Evolutionary conservation across 2,329 filamentous ascomycete genomes (phyloP), one percentile per base, ranked within the genome.

Genomic region (Pseudogymnoascus sp.): DNA sequence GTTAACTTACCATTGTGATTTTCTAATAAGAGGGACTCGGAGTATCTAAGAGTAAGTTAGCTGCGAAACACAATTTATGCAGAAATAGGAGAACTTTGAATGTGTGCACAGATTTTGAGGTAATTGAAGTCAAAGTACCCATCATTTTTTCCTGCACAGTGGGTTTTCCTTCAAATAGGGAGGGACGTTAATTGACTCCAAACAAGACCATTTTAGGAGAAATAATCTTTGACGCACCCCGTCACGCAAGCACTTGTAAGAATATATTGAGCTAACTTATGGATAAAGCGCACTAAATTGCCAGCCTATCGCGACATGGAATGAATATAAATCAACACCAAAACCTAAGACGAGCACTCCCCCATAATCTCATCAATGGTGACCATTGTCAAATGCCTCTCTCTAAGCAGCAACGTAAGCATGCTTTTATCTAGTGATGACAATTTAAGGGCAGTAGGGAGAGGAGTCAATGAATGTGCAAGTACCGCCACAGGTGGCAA

Each of bases 91-190:
- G 43, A 58, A 59, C 59, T 59, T 61, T 61, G 37, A 63, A 59
- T 63, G 33, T 59, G 61, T 63, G 61, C 36, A 63, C 15, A 63
- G 58, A 63, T 63, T 63, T 38, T 53, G 59, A 61, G 61, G 58
- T 36, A 50, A 61, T 61, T 63, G 50, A 53, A 61, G 61, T 63
- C 25, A 63, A 63, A 61, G 59, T 63, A 61, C 47, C 43, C 28
- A 63, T 63, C 18, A 38, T 63, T 63, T 63, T 47, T 63, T 59
- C 59, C 62, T 47, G 60, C 28, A 30, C 8, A 8, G 28, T 6
- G 28, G 5, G 28, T 8, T 6, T 30, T 8, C 8, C 28, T 30
- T 8, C 6, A 30, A 6, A 8, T 8, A 30, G 28, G 28, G 28
- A 30, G 5, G 28, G 6, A 30, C 28, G 28, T 30, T 30, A 30